A percentile compares a stretch with the other conserved stretches of the same genome.
Evolutionary conservation across 768 basidiomycete genomes (phyloP).

Genomic region (Coprinopsis marcescibilis): DNA sequence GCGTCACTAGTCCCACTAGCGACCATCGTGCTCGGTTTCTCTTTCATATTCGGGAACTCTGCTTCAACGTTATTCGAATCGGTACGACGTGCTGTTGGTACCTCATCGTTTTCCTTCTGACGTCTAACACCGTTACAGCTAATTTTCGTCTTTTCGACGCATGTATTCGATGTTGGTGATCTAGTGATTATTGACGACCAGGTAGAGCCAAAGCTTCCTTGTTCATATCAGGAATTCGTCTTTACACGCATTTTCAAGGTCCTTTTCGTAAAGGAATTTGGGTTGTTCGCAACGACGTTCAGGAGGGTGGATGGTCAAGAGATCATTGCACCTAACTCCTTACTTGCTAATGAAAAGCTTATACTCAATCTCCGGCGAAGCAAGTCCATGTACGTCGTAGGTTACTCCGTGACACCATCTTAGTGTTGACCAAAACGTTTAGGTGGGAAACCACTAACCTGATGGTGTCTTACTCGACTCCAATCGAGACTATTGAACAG

Average conservation of each 20-base stretch:
- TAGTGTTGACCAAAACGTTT: background rate
- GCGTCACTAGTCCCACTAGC: slow-evolving; percentile 74
- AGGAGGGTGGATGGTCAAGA: slow-evolving; percentile 77
- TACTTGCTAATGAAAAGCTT: slow-evolving; percentile 63
- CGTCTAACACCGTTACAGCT: slow-evolving; percentile 51
- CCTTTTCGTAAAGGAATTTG: slow-evolving; percentile 69
- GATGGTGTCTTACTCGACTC: slow-evolving; percentile 62
- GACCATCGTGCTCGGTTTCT: slow-evolving; percentile 76
- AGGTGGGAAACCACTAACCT: slow-evolving; percentile 69
- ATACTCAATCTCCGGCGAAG: slow-evolving; percentile 76
- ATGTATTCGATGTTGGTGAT: slow-evolving; percentile 83
- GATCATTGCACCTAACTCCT: slow-evolving; percentile 71
- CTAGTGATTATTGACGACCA: slow-evolving; percentile 77
- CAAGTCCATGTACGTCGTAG: slow-evolving; percentile 55
- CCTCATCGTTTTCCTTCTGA: background rate
- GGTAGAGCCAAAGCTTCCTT: slow-evolving; percentile 27
- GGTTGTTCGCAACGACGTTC: slow-evolving; percentile 75
- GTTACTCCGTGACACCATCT: background rate
- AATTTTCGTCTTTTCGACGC: slow-evolving; percentile 81
- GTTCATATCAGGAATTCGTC: slow-evolving; percentile 1
- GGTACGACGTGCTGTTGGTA: slow-evolving; percentile 24
- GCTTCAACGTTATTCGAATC: slow-evolving; percentile 77
- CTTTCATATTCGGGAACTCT: slow-evolving; percentile 80
- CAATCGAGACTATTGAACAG: slow-evolving; percentile 65
- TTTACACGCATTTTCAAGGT: slow-evolving; percentile 14